Percentiles rank a stretch among this genome's conserved stretches.
Evolutionary conservation across 179 eudicot species (phyloP).

Genomic region (Pouteria campechiana): DNA sequence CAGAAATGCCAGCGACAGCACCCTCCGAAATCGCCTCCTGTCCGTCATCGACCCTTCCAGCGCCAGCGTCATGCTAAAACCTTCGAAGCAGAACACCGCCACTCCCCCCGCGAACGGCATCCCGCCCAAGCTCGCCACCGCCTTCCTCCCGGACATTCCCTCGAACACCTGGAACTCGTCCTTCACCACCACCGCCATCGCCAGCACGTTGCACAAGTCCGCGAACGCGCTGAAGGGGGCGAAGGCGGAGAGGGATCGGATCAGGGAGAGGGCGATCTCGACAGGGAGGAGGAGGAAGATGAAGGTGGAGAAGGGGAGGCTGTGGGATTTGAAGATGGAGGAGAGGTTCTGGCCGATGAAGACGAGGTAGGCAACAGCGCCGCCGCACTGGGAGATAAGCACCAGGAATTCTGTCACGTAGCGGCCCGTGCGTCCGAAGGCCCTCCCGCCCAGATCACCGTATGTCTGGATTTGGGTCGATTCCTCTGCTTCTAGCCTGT

Average conservation of each 20-base stretch:
- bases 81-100: slow-evolving; percentile 83
- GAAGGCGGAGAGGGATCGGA: slow-evolving; percentile 74
- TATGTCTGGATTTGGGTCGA: slow-evolving; percentile 66
- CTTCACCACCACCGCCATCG: slow-evolving; percentile 80
- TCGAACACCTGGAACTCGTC: slow-evolving; percentile 37
- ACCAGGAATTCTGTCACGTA: slow-evolving; percentile 67
- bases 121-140: slow-evolving; percentile 42
- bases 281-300: too few relatives aligned
- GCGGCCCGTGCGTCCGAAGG: slow-evolving; percentile 66
- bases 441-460: slow-evolving; percentile 79
- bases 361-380: slow-evolving; percentile 70
- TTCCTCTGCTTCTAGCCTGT: too few relatives aligned
- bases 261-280: slow-evolving; percentile 66
- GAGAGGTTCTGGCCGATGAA: slow-evolving; percentile 64
- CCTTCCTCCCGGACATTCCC: slow-evolving; percentile 27
- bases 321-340: slow-evolving; percentile 30
- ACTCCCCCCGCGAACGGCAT: slow-evolving; percentile 72
- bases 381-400: slow-evolving; percentile 79
- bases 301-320: too few relatives aligned
- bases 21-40: slow-evolving; percentile 46
- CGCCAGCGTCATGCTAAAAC: slow-evolving; percentile 86
- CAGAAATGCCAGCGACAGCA: slow-evolving; percentile 54
- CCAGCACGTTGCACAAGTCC: slow-evolving; percentile 74
- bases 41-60: slow-evolving; percentile 60
- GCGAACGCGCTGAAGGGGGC: slow-evolving; percentile 96